A percentile compares a stretch with the other conserved stretches of the same genome.
Evolutionary conservation across 2,329 filamentous ascomycete genomes (phyloP).

Genomic region (Amauroascus niger): DNA sequence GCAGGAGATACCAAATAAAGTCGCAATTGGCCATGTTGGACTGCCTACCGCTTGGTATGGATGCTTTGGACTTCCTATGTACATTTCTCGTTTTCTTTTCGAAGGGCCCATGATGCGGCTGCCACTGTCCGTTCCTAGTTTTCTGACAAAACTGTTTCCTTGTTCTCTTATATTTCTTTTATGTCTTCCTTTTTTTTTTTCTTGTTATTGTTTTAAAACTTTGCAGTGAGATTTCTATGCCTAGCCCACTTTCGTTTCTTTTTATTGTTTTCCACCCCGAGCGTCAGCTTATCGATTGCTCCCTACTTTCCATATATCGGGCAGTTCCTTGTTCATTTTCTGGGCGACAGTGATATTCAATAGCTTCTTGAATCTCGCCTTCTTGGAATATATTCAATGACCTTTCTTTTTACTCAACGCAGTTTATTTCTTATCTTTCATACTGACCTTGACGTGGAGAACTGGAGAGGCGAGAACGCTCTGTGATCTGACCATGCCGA

Average conservation of each 20-base stretch:
- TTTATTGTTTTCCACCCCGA: neutral
- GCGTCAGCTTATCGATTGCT: neutral
- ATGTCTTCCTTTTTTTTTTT: neutral
- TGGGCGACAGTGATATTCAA: neutral
- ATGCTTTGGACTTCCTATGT: conserved; percentile 7
- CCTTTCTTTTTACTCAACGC: neutral
- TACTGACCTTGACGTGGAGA: neutral
- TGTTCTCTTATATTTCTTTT: neutral
- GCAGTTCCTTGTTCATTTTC: neutral
- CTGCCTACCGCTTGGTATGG: neutral
- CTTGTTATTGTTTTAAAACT: neutral
- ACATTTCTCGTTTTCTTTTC: conserved; percentile 1
- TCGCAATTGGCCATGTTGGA: neutral
- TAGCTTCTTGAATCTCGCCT: neutral
- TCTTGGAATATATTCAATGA: conserved; percentile 4
- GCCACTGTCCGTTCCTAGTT: neutral
- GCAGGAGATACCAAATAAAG: neutral
- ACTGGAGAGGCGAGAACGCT: neutral
- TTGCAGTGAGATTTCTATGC: neutral
- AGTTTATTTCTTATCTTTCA: neutral
- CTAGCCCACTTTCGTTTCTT: neutral
- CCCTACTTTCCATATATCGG: neutral
- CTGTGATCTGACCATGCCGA: neutral
- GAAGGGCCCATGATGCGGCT: neutral
- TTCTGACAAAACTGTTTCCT: neutral